These are phyloP conservation scores for Candida alai DNA, from an alignment of 805 yeast genomes.

Conservation along the genomic window DNA sequence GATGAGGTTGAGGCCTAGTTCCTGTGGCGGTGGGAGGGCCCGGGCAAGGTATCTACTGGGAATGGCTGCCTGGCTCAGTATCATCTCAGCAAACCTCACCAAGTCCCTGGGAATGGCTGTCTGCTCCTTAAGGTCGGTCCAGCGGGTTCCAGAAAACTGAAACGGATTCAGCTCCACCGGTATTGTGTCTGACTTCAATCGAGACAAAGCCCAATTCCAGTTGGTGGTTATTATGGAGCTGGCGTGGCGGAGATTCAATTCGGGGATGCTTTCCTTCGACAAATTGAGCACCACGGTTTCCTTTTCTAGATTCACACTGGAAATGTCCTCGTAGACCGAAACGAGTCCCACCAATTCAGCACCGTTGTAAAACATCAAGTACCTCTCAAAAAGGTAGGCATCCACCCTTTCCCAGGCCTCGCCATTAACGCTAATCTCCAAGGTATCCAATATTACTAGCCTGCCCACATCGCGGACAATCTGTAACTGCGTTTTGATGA, in stretches of 20 bases:
- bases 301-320: slow-evolving; percentile 19
- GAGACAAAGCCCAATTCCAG: slow-evolving; percentile 35
- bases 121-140: slow-evolving; percentile 38
- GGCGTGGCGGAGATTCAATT: slow-evolving; percentile 31
- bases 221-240: slow-evolving; percentile 32
- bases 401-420: slow-evolving; percentile 36
- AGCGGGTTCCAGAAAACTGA: slow-evolving; percentile 49
- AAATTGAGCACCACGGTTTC: slow-evolving; percentile 31
- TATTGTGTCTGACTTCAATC: slow-evolving; percentile 11
- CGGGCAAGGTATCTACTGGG: slow-evolving; percentile 36
- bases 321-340: slow-evolving; percentile 32
- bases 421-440: slow-evolving; percentile 42
- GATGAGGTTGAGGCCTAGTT: slow-evolving; percentile 37
- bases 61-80: slow-evolving; percentile 36
- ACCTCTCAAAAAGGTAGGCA: slow-evolving; percentile 30
- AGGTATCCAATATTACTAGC: slow-evolving; percentile 37
- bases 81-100: slow-evolving; percentile 30
- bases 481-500: slow-evolving; percentile 4
- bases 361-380: slow-evolving; percentile 24
- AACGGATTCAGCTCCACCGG: slow-evolving; percentile 28
- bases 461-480: slow-evolving; percentile 15
- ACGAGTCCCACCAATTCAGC: slow-evolving; percentile 39
- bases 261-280: slow-evolving; percentile 42
- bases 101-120: slow-evolving; percentile 37
- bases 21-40: slow-evolving; percentile 39